Evolutionary conservation across 2,329 filamentous ascomycete species (phyloP), one percentile per base, ranked within the genome.

Genomic region (Ophiosphaerella herpotricha): DNA sequence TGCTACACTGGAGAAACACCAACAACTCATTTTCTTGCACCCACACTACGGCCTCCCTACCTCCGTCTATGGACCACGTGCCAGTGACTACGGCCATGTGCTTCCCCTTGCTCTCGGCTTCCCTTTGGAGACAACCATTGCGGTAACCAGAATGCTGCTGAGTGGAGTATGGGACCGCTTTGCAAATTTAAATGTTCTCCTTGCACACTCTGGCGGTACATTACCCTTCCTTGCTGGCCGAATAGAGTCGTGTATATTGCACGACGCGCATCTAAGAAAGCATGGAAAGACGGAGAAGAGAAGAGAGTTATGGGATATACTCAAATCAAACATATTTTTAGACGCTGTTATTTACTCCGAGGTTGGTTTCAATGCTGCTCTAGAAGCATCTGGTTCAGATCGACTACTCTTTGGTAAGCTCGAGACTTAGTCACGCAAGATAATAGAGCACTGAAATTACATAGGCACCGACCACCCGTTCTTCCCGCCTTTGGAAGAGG

Each of bases 111-210:
- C 91, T 0, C 77, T 97, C 3, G 92, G 92, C 0, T 96, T 96
- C 68, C 91, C 92, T 0, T 83, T 97, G 59, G 92, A 97, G 75
- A 97, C 92, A 0, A 96, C 92, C 1, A 93, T 97, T 61, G 90
- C 91, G 0, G 86, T 96, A 2, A 85, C 89, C 4, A 81, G 92
- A 39, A 95, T 97, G 90, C 86, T 91, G 46, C 78, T 97, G n/a
- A 83, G 87, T 0, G 89, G 90, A 0, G 88, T 95, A 0, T 96
- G 94, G 72, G 91, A 96, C 70, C 80, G 83, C 8, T 88, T 91
- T 38, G 82, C 82, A 0, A 76, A 78, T 7, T 74, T 97, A 54
- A 80, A 84, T 18, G 85, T 97, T 66, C 78, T 97, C 46, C 78
- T 97, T 4, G 92, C 92, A 0, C 92, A 97, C 74, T 91, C 89